Base-by-base conservation (phyloP, 1,284 basidiomycete species). In the Heterobasidion irregulare region DNA sequence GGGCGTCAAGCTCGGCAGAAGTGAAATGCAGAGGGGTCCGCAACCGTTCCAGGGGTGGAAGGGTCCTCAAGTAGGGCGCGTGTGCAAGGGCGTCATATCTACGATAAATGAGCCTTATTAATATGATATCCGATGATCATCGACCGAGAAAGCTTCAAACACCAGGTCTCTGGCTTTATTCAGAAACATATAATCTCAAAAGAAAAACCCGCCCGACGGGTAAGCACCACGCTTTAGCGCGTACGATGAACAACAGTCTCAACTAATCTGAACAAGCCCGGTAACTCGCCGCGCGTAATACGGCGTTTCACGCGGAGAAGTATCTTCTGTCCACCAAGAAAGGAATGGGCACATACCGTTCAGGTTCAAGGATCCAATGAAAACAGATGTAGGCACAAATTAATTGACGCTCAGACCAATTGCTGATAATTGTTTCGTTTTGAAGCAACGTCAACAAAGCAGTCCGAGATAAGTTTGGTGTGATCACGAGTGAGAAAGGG, bases 1-100 rank as follows among this genome's bases (percentile, higher is more conserved):
- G 77, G 10, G 84, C 66, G 8, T 79, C 75, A 8, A 84, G 70
- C 66, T 97, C 94, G 12, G 64, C 56, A 0, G 68, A 52, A 0
- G 78, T 77, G 65, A 90, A 96, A 62, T 89, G 83, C n/a, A 92
- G 72, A 0, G 92, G 80, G 0, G 92, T 94, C n/a, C 74, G 71
- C 2, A 94, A 74, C 51, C 75, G 72, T 2, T 75, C 68, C 0
- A 75, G 53, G 0, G 72, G 51, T 0, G 94, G 93, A 0, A 95
- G 75, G 1, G 78, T 80, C 34, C 77, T 69, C 41, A 93, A 66
- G 65, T 96, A 95, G 3, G 79, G 77, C 16, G 68, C 63, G 63
- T 89, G 86, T 15, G 57, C 63, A 46, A 90, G 68, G 3, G 36
- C 51, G 36, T 45, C 47, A 32, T 55, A 13, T 32, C 56, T 59